These are phyloP conservation scores for Salix exigua DNA, from an alignment of 345 rosid species.

Conservation along the genomic window DNA sequence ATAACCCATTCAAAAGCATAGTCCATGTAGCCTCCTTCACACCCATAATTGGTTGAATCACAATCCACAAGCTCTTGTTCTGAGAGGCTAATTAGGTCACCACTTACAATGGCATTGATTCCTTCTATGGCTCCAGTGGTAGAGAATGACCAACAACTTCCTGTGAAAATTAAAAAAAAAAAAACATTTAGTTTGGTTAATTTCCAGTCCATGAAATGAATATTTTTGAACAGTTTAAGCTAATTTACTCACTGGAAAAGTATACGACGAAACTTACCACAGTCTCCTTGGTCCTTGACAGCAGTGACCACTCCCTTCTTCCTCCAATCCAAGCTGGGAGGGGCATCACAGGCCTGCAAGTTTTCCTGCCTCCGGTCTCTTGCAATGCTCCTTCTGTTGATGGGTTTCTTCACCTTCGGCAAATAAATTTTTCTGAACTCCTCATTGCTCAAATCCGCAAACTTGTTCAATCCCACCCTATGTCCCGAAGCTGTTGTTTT, in stretches of 20 bases:
- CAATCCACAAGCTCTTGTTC: conserved; percentile 73
- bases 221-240: too few species aligned
- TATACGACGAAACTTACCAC: conserved; percentile 34
- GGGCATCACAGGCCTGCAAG: conserved; percentile 41
- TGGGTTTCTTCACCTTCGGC: conserved; percentile 47
- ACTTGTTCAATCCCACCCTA: conserved; percentile 53
- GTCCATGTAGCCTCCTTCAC: conserved; percentile 78
- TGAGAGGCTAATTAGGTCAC: conserved; percentile 59
- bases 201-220: too few species aligned
- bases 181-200: too few species aligned
- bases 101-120: conserved; percentile 51
- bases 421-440: conserved; percentile 42
- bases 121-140: conserved; percentile 70
- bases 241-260: too few species aligned
- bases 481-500: conserved; percentile 16
- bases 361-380: not conserved
- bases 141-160: conserved; percentile 81
- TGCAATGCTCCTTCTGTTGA: conserved; percentile 12
- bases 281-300: conserved; percentile 54
- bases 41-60: conserved; percentile 53
- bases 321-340: conserved; percentile 67
- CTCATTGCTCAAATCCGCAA: conserved; percentile 63
- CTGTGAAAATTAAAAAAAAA: conserved; percentile 25
- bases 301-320: conserved; percentile 50
- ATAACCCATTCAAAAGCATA: conserved; percentile 75